phyloP scores from a whole-genome alignment of 352 stramenopile species.

The Peronospora tabacina region DNA sequence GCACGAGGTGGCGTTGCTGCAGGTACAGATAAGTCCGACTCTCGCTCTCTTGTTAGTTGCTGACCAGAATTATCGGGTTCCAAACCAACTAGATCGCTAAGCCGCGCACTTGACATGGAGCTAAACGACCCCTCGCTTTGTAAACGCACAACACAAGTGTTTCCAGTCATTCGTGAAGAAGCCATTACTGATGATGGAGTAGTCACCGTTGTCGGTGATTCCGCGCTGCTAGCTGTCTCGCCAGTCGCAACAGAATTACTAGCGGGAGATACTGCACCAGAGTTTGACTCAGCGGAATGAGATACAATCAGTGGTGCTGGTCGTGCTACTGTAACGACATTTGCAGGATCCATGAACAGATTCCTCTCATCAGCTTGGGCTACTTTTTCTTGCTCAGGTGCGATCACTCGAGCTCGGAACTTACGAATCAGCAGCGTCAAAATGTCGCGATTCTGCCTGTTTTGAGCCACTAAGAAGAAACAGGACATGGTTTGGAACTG shows the following conservation, averaged over 20 bases:
- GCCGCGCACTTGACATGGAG: slow-evolving; percentile 16
- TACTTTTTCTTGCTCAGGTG: slow-evolving; percentile 43
- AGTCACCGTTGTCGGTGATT: slow-evolving; percentile 15
- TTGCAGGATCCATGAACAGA: slow-evolving; percentile 66
- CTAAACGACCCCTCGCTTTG: slow-evolving; percentile 25
- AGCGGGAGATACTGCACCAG: slow-evolving; percentile 18
- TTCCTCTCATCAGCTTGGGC: slow-evolving; percentile 55
- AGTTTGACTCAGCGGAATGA: slow-evolving; percentile 10
- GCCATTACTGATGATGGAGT: slow-evolving; percentile 4
- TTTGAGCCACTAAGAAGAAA: slow-evolving; percentile 72
- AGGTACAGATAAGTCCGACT: slow-evolving; percentile 3
- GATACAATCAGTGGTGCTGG: slow-evolving; percentile 1
- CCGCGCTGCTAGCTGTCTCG: slow-evolving; percentile 14
- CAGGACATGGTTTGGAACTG: slow-evolving; percentile 49
- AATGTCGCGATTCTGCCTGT: slow-evolving; percentile 73
- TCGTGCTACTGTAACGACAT: slow-evolving; percentile 13
- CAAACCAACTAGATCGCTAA: slow-evolving; percentile 32
- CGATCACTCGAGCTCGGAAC: slow-evolving; percentile 51
- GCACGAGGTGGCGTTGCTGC: slow-evolving; percentile 11
- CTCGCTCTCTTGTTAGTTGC: slow-evolving; percentile 3
- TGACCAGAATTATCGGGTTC: slow-evolving; percentile 19
- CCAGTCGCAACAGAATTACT: slow-evolving; percentile 16
- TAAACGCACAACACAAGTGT: slow-evolving; percentile 14
- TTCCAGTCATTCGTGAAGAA: slow-evolving; percentile 10
- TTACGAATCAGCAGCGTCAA: slow-evolving; percentile 58